Conservation (phyloP, 1,284 basidiomycete genomes). For the Trichosporon sp. region DNA sequence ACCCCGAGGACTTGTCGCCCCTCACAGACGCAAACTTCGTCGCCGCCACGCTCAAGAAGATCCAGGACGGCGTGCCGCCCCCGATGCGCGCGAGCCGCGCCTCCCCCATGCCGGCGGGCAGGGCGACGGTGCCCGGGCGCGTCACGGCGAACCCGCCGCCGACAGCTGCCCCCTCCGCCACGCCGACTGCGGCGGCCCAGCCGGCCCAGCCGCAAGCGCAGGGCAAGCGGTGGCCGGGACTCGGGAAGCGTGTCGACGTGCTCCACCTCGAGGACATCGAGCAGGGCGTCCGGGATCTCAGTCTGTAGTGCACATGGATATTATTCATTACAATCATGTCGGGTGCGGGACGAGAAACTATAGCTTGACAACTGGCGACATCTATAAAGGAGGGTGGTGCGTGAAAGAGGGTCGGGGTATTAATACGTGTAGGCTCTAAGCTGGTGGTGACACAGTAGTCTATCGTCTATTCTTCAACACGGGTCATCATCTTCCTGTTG, state of each 20-base stretch:
- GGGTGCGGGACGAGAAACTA: neutral
- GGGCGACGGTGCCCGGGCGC: conserved; percentile 37
- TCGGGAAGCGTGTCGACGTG: conserved; percentile 52
- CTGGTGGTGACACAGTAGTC: neutral
- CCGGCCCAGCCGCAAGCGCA: conserved; percentile 57
- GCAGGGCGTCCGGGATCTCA: neutral
- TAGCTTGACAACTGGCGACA: neutral
- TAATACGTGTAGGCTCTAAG: neutral
- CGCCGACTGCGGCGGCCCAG: conserved; percentile 10
- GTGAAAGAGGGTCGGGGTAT: neutral
- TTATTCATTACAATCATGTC: neutral
- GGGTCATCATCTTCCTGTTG: neutral
- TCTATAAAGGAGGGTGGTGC: neutral
- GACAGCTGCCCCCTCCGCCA: neutral
- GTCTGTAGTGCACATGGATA: neutral
- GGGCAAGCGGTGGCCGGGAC: conserved; percentile 70
- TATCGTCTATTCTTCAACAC: neutral
- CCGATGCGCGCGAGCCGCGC: neutral
- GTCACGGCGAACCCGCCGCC: neutral
- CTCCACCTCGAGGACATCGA: conserved; percentile 20
- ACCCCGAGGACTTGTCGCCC: conserved; percentile 76
- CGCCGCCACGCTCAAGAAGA: conserved; percentile 64
- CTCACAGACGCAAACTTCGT: conserved; percentile 87
- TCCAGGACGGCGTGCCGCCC: conserved; percentile 53
- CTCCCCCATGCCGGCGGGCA: conserved; percentile 19